Evolutionary conservation across 1,139 yeast genomes (phyloP).

Genomic region (Yamadazyma sp.): DNA sequence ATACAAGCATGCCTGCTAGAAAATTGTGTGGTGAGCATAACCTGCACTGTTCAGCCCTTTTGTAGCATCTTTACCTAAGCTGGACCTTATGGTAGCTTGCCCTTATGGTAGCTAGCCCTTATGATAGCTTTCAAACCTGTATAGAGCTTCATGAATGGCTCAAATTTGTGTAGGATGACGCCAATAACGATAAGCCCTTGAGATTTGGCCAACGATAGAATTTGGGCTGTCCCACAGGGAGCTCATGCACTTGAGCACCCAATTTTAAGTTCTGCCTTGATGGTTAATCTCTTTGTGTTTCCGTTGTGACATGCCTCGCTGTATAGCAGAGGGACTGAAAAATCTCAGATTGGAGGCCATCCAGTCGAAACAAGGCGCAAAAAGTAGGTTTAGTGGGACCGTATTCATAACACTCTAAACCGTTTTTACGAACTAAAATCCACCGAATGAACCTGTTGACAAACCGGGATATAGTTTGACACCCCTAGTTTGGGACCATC

Average conservation of each 20-base stretch:
- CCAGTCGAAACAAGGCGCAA: slow-evolving; percentile 68
- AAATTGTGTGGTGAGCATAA: slow-evolving; percentile 91
- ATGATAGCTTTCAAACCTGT: too few relatives aligned
- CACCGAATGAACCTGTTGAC: too few relatives aligned
- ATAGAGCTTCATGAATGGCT: slow-evolving; percentile 81
- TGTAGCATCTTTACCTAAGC: slow-evolving; percentile 93
- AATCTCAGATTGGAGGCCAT: slow-evolving; percentile 91
- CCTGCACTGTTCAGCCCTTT: slow-evolving; percentile 98
- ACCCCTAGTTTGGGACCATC: too few relatives aligned
- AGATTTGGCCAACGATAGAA: slow-evolving; percentile 63
- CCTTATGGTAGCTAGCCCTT: too few relatives aligned
- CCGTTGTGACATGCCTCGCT: slow-evolving; percentile 93
- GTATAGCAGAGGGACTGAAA: slow-evolving; percentile 92
- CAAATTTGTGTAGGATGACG: slow-evolving; percentile 92
- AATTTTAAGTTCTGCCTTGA: slow-evolving; percentile 78
- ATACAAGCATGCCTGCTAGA: slow-evolving; percentile 88
- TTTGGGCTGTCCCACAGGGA: slow-evolving; percentile 90
- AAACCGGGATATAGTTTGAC: too few relatives aligned
- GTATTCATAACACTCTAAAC: slow-evolving; percentile 96
- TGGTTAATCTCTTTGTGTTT: slow-evolving; percentile 91
- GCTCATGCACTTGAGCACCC: slow-evolving; percentile 82
- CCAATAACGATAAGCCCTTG: slow-evolving; percentile 73
- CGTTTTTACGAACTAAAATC: slow-evolving; percentile 97
- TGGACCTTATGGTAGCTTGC: slow-evolving; percentile 76
- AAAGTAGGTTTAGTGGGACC: slow-evolving; percentile 91